phyloP scores from a whole-genome alignment of 2,329 filamentous ascomycete genomes.

The Ascochyta clinopodiicola region DNA sequence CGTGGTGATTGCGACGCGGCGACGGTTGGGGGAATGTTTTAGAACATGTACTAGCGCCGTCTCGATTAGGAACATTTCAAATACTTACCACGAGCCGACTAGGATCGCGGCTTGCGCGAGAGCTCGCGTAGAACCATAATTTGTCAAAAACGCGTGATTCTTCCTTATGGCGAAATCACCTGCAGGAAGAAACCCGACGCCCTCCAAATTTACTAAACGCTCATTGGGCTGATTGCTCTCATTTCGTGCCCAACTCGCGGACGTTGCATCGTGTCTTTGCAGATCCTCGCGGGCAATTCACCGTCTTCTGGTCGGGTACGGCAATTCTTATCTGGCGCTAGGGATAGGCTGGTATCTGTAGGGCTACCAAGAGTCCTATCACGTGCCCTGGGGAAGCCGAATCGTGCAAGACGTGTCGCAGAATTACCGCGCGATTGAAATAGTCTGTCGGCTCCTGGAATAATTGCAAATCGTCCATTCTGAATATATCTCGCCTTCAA shows the following conservation, averaged over 20 bases:
- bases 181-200: conserved; percentile 6
- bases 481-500: conserved; percentile 20
- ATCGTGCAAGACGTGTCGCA: conserved; percentile 7
- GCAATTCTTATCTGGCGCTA: background rate
- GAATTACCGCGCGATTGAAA: conserved; percentile 5
- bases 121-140: conserved; percentile 18
- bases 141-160: conserved; percentile 26
- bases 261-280: background rate
- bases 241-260: conserved; percentile 4
- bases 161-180: background rate
- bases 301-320: background rate
- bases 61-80: conserved; percentile 34
- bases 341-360: background rate
- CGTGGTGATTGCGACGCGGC: background rate
- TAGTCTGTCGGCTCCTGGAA: background rate
- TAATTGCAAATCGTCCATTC: conserved; percentile 29
- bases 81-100: conserved; percentile 28
- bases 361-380: background rate
- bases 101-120: conserved; percentile 1
- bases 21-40: conserved; percentile 20
- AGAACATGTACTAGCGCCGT: conserved; percentile 27
- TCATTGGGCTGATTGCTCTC: conserved; percentile 17
- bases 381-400: background rate
- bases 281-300: background rate
- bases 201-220: background rate